Conservation (phyloP, 768 basidiomycete species). For the Suillus plorans region DNA sequence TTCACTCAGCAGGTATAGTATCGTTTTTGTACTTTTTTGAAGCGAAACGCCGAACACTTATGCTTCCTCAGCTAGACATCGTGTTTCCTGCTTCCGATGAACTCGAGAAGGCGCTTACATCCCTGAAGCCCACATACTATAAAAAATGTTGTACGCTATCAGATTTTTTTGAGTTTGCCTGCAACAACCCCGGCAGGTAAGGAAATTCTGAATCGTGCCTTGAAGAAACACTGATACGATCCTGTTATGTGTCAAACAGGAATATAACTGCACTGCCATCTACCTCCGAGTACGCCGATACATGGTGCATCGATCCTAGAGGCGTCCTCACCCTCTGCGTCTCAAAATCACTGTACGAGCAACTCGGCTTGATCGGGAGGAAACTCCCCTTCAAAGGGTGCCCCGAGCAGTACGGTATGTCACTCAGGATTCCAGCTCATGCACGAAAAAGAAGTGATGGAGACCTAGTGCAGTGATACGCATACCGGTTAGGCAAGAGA, state of each 20-base stretch:
- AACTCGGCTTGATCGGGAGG: constrained; percentile 58
- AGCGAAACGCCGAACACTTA: background rate
- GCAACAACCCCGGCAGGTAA: constrained; percentile 31
- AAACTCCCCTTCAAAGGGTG: constrained; percentile 53
- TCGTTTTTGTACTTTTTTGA: background rate
- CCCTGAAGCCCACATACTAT: constrained; percentile 44
- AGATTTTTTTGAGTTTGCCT: constrained; percentile 42
- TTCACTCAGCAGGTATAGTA: constrained; percentile 52
- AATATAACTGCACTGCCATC: constrained; percentile 36
- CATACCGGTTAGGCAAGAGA: constrained; percentile 41
- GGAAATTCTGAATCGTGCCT: constrained; percentile 4
- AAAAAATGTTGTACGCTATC: constrained; percentile 44
- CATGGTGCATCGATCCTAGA: constrained; percentile 70
- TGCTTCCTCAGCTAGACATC: constrained; percentile 53
- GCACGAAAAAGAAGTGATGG: constrained; percentile 7
- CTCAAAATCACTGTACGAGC: constrained; percentile 57
- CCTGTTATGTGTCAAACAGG: constrained; percentile 23
- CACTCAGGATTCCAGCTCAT: background rate
- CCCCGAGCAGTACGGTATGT: constrained; percentile 49
- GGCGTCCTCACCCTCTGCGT: constrained; percentile 58
- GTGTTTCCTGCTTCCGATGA: constrained; percentile 49
- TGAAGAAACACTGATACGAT: background rate
- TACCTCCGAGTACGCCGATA: constrained; percentile 43
- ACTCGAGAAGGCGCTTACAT: constrained; percentile 40
- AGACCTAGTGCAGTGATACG: constrained; percentile 42